Evolutionary conservation across 2,329 filamentous ascomycete species (phyloP), one percentile per base, ranked within the genome.

Genomic region (Pseudohalonectria lignicola): DNA sequence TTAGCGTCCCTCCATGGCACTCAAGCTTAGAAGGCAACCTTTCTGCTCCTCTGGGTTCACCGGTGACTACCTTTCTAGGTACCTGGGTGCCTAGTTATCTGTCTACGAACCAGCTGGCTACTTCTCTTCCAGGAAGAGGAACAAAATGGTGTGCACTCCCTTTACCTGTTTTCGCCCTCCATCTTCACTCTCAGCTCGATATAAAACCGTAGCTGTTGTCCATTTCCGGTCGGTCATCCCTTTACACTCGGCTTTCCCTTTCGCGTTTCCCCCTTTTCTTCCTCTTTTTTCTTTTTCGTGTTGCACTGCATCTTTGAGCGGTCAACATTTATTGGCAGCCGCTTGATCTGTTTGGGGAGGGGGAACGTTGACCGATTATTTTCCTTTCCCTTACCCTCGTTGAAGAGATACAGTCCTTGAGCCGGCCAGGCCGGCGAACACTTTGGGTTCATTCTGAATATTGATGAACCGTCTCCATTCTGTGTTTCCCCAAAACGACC

Each of bases 391-490:
- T 26, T 12, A 12, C 23, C 23, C 23, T 26, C 28, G 11, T 12
- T 29, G 17, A 4, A 15, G 32, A 41, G 25, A 33, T 19, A 33
- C 30, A n/a, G 18, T 18, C 20, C n/a, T 36, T 52, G 52, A 52
- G 52, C 51, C 53, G 53, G 53, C 51, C 28, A 47, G 45, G 43
- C 51, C 52, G 51, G 53, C 51, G 36, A n/a, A 13, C 29, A 28
- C 25, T 18, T 31, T 30, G 30, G 31, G 21, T 29, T 34, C 31
- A 29, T 23, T 33, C 29, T 20, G n/a, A n/a, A 39, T 20, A 21
- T 34, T 21, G 34, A 36, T 36, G 23, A 36, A 17, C 34, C 20
- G 19, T n/a, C 20, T 17, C 23, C 17, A n/a, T 19, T 19, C 16
- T 34, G 18, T 21, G 31, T 19, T 23, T 2, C 19, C n/a, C n/a